phyloP scores from a whole-genome alignment of 805 yeast species.

The Hanseniaspora opuntiae region DNA sequence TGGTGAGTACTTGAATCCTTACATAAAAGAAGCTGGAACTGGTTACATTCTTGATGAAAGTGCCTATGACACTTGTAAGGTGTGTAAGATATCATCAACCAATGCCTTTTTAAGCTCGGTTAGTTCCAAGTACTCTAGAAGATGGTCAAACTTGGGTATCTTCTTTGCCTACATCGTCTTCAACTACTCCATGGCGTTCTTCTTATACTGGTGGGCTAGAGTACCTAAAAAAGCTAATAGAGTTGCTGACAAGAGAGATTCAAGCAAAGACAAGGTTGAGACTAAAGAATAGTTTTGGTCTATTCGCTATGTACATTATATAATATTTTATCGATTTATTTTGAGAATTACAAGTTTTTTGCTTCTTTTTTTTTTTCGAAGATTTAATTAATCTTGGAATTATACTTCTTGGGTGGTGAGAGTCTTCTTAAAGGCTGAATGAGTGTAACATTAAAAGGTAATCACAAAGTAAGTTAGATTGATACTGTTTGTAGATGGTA shows the following conservation, averaged over 20 bases:
- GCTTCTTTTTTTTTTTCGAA: too few species aligned
- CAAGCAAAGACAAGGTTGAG: neutral
- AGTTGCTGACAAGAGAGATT: slow-evolving; percentile 11
- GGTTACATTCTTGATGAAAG: slow-evolving; percentile 38
- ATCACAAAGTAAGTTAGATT: too few species aligned
- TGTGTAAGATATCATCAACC: slow-evolving; percentile 44
- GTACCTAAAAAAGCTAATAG: slow-evolving; percentile 43
- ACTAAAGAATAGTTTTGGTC: neutral
- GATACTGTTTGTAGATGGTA: too few species aligned
- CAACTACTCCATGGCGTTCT: slow-evolving; percentile 30
- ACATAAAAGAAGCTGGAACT: slow-evolving; percentile 24
- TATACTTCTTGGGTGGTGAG: too few species aligned
- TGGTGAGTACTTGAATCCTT: slow-evolving; percentile 35
- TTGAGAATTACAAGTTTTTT: too few species aligned
- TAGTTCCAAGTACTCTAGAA: slow-evolving; percentile 26
- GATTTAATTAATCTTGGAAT: too few species aligned
- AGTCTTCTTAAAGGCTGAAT: too few species aligned
- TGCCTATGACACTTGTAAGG: slow-evolving; percentile 41
- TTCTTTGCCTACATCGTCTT: slow-evolving; percentile 39
- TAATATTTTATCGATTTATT: neutral
- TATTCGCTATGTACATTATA: neutral
- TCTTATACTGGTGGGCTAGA: slow-evolving; percentile 51
- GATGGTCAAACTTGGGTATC: slow-evolving; percentile 53
- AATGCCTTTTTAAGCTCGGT: slow-evolving; percentile 42
- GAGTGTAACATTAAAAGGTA: too few species aligned